phyloP scores from a whole-genome alignment of 257 asterid genomes.

The Echites panduratus region DNA sequence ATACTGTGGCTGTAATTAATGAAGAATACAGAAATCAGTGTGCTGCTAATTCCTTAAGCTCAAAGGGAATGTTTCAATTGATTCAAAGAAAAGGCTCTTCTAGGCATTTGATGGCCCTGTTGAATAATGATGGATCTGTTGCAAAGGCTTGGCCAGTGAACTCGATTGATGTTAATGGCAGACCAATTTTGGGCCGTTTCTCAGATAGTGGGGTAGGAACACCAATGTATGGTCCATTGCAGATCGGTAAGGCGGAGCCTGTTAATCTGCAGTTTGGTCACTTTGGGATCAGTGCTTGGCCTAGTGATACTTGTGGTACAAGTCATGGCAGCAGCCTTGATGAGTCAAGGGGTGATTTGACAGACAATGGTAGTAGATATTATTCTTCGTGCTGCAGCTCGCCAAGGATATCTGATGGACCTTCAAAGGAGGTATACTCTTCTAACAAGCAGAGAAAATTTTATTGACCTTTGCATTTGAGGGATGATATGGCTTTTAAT shows the following conservation, averaged over 20 bases:
- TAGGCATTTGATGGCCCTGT: conserved; percentile 92
- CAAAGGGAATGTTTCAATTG: conserved; percentile 96
- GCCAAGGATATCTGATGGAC: conserved; percentile 75
- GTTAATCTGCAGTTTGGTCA: conserved; percentile 93
- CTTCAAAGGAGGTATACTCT: conserved; percentile 72
- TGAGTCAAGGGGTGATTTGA: conserved; percentile 73
- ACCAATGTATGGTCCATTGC: conserved; percentile 84
- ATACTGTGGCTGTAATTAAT: conserved; percentile 61
- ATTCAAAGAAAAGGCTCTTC: conserved; percentile 90
- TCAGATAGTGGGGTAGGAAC: conserved; percentile 45
- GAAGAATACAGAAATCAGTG: conserved; percentile 96
- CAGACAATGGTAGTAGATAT: conserved; percentile 81
- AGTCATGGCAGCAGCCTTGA: conserved; percentile 91
- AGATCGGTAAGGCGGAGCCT: conserved; percentile 72
- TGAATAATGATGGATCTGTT: conserved; percentile 91
- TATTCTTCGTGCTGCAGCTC: conserved; percentile 95
- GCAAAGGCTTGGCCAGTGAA: conserved; percentile 99
- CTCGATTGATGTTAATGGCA: conserved; percentile 41
- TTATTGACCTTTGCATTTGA: background rate
- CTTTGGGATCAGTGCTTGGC: conserved; percentile 96
- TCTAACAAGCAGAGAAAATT: background rate
- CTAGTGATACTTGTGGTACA: conserved; percentile 77
- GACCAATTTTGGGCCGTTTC: conserved; percentile 34
- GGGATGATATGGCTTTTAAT: background rate
- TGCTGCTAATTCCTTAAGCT: conserved; percentile 79